phyloP scores from a whole-genome alignment of 176 grass and related monocot genomes.

The Oropetium thomaeum region DNA sequence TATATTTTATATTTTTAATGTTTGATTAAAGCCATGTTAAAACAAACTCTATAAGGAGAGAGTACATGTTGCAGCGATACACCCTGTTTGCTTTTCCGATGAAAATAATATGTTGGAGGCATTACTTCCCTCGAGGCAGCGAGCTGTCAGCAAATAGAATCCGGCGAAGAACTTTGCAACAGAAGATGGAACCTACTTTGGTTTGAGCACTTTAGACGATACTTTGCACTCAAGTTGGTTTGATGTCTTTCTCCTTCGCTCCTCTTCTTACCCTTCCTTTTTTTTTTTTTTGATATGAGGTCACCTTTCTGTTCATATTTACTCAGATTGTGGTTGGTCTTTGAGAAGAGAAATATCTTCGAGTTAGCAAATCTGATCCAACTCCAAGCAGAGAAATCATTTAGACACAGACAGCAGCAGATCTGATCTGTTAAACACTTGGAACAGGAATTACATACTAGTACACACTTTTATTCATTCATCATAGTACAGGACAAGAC shows the following conservation, averaged over 20 bases:
- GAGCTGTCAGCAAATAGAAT: constrained; percentile 30
- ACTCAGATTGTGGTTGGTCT: not conserved
- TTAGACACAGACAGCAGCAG: not conserved
- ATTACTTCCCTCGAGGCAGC: too few species aligned
- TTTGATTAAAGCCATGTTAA: too few species aligned
- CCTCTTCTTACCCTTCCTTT: too few species aligned
- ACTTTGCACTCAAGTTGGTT: constrained; percentile 35
- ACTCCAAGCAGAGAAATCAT: not conserved
- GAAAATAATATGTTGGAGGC: not conserved
- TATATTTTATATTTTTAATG: too few species aligned
- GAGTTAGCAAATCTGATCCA: not conserved
- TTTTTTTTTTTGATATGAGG: not conserved
- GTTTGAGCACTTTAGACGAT: constrained; percentile 19
- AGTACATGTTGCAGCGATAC: not conserved
- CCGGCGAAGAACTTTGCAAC: constrained; percentile 18
- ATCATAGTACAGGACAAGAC: constrained; percentile 24
- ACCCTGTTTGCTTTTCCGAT: not conserved
- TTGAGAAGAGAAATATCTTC: not conserved
- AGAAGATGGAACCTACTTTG: constrained; percentile 7
- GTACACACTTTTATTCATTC: constrained; percentile 1
- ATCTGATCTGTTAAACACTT: not conserved
- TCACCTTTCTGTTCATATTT: not conserved
- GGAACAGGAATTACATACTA: not conserved
- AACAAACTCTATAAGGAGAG: too few species aligned
- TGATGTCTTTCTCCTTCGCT: constrained; percentile 20